These are phyloP conservation scores for Orbilia quercus DNA, from an alignment of 2,329 filamentous ascomycete species.

Conservation along the genomic window DNA sequence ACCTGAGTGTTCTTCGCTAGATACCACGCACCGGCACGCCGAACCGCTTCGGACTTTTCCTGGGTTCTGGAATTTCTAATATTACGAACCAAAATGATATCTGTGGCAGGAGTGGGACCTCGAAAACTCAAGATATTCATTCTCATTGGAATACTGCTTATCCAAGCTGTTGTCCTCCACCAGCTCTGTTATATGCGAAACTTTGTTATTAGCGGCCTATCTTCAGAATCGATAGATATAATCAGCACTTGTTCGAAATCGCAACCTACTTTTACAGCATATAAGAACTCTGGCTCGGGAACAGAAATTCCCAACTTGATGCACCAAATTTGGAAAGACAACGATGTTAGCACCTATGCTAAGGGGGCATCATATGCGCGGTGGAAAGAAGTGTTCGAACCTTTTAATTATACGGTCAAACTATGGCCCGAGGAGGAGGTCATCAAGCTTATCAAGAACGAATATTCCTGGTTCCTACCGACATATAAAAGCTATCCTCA, in stretches of 20 bases:
- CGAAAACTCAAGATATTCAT: slow-evolving; percentile 6
- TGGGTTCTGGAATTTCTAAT: not conserved
- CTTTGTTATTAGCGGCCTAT: not conserved
- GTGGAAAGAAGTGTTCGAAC: slow-evolving; percentile 39
- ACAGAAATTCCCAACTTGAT: slow-evolving; percentile 52
- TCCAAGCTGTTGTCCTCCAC: slow-evolving; percentile 7
- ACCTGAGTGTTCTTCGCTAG: no score
- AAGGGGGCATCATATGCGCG: slow-evolving; percentile 17
- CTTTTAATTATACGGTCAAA: slow-evolving; percentile 56
- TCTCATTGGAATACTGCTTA: not conserved
- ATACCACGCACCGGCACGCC: no score
- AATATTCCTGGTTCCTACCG: slow-evolving; percentile 57
- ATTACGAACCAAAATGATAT: not conserved
- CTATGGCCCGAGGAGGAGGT: slow-evolving; percentile 58
- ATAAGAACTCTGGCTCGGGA: not conserved
- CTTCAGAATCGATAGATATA: slow-evolving; percentile 16
- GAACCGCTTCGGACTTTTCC: no score
- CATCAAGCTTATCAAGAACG: slow-evolving; percentile 45
- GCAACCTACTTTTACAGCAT: not conserved
- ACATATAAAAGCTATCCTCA: slow-evolving; percentile 56
- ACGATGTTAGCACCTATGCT: slow-evolving; percentile 45
- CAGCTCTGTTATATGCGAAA: slow-evolving; percentile 20
- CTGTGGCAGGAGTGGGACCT: not conserved
- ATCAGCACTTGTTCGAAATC: slow-evolving; percentile 7
- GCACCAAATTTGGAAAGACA: slow-evolving; percentile 57